Evolutionary conservation across 345 rosid genomes (phyloP).

Genomic region (Acer negundo): DNA sequence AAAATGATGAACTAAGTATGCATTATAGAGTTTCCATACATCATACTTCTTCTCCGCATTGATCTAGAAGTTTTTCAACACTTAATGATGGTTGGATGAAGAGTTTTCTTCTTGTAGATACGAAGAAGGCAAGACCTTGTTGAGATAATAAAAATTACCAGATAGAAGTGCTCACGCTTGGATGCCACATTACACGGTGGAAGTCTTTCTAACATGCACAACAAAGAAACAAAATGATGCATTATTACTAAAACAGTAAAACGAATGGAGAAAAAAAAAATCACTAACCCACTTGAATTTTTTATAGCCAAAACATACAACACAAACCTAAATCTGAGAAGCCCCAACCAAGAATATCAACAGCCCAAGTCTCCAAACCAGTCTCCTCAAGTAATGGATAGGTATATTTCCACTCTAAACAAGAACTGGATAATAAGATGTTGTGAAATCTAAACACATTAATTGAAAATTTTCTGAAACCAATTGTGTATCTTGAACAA

Average conservation of each 20-base stretch:
- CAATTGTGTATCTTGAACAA: background rate
- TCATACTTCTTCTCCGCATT: background rate
- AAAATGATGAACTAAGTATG: background rate
- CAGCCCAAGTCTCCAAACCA: slow-evolving; percentile 86
- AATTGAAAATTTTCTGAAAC: background rate
- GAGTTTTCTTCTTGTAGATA: background rate
- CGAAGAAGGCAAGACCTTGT: background rate
- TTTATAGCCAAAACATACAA: background rate
- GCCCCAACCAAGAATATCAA: slow-evolving; percentile 97
- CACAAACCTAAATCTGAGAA: slow-evolving; percentile 82
- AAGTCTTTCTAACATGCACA: slow-evolving; percentile 44
- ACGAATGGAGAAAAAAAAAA: background rate
- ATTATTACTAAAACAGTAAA: background rate
- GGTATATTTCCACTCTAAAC: slow-evolving; percentile 95
- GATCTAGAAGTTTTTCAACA: background rate
- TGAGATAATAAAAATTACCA: slow-evolving; percentile 43
- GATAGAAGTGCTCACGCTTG: slow-evolving; percentile 77
- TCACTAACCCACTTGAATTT: background rate
- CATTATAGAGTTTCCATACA: background rate
- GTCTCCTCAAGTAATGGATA: slow-evolving; percentile 88
- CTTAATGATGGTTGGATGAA: background rate
- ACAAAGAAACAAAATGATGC: background rate
- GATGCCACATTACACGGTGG: slow-evolving; percentile 65
- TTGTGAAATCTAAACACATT: slow-evolving; percentile 26
- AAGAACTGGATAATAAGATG: slow-evolving; percentile 62